Evolutionary conservation across 176 grass and related monocot species (phyloP).

Genomic region (Rhynchospora breviuscula): DNA sequence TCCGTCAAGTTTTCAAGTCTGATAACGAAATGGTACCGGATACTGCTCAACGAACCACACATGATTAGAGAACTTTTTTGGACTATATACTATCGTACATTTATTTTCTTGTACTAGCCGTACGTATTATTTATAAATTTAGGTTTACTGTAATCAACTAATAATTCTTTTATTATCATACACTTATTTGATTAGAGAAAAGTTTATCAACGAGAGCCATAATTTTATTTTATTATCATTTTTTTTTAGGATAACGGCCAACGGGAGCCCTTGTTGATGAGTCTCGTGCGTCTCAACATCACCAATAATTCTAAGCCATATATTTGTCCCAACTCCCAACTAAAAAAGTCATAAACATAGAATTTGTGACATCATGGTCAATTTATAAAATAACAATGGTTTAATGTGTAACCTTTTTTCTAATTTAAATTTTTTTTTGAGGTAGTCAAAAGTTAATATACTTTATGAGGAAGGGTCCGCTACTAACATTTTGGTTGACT

Average conservation of each 20-base stretch:
- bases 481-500: too few species aligned
- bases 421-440: too few species aligned
- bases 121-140: not conserved
- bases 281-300: not conserved
- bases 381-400: too few species aligned
- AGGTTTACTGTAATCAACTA: too few species aligned
- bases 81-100: not conserved
- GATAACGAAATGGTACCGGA: conserved; percentile 24
- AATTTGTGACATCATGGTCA: too few species aligned
- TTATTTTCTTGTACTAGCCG: not conserved
- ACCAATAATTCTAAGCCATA: not conserved
- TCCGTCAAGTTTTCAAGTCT: not conserved
- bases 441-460: too few species aligned
- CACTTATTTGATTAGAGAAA: not conserved
- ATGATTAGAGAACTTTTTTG: not conserved
- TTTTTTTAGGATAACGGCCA: too few species aligned
- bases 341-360: not conserved
- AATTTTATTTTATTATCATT: too few species aligned
- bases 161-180: not conserved
- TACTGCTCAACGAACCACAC: not conserved
- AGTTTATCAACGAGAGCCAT: not conserved
- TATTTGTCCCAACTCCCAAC: not conserved
- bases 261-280: not conserved
- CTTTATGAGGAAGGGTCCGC: too few species aligned
- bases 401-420: too few species aligned